Evolutionary conservation across 768 basidiomycete genomes (phyloP).

Genomic region (Serendipita sp.): DNA sequence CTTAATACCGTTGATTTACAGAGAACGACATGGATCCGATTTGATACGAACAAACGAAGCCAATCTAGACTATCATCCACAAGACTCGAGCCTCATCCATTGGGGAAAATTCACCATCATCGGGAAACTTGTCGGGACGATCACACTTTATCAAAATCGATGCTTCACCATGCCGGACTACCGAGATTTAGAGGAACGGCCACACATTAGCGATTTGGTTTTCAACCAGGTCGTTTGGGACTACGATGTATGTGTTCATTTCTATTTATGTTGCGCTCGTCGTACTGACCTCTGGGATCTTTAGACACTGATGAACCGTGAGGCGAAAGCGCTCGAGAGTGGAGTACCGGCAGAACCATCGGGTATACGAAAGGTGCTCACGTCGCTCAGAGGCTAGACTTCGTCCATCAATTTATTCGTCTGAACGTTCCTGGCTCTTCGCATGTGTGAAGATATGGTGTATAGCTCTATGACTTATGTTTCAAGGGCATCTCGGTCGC

Average conservation of each 20-base stretch:
- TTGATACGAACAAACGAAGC: slow-evolving; percentile 75
- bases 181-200: slow-evolving; percentile 36
- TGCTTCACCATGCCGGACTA: slow-evolving; percentile 44
- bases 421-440: neutral
- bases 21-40: slow-evolving; percentile 84
- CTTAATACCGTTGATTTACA: slow-evolving; percentile 17
- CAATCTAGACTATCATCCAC: slow-evolving; percentile 52
- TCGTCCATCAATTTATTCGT: neutral
- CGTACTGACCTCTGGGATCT: neutral
- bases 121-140: slow-evolving; percentile 65
- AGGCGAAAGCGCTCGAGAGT: neutral
- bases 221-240: slow-evolving; percentile 44
- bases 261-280: neutral
- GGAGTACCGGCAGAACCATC: neutral
- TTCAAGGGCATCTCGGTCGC: neutral
- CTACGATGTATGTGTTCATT: slow-evolving; percentile 33
- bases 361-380: neutral
- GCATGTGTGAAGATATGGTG: neutral
- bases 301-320: neutral
- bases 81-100: slow-evolving; percentile 59
- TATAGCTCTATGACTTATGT: neutral
- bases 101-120: slow-evolving; percentile 96
- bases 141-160: slow-evolving; percentile 61
- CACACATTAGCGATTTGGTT: slow-evolving; percentile 37
- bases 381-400: neutral